Evolutionary conservation across 257 asterid species (phyloP).

Genomic region (Ocimum tenuiflorum): DNA sequence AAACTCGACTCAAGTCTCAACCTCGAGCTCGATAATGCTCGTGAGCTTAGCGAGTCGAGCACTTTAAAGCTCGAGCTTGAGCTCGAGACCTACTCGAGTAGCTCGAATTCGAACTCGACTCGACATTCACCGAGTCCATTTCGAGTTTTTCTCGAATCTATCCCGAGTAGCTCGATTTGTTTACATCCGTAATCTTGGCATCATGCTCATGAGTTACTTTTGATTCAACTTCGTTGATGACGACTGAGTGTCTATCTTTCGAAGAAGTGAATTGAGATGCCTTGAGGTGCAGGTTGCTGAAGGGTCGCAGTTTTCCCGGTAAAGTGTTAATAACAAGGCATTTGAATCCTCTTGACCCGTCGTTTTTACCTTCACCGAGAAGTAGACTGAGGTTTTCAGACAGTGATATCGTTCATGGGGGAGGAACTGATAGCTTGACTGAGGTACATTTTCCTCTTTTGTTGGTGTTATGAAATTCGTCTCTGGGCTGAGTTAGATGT

Average conservation of each 20-base stretch:
- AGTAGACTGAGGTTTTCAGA: conserved; percentile 38
- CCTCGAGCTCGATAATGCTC: too few species aligned
- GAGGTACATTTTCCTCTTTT: conserved; percentile 42
- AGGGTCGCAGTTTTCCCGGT: conserved; percentile 97
- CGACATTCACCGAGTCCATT: too few species aligned
- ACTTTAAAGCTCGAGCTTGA: too few species aligned
- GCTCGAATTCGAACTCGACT: too few species aligned
- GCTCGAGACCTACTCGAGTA: too few species aligned
- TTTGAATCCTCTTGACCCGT: conserved; percentile 52
- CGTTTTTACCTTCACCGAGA: conserved; percentile 50
- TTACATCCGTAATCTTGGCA: not conserved
- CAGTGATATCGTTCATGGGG: conserved; percentile 37
- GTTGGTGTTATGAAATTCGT: not conserved
- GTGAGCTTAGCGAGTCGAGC: too few species aligned
- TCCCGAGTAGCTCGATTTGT: too few species aligned
- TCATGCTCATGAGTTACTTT: not conserved
- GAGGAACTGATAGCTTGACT: conserved; percentile 32
- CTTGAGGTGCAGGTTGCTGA: conserved; percentile 55
- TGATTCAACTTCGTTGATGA: not conserved
- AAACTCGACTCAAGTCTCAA: too few species aligned
- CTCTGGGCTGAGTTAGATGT: not conserved
- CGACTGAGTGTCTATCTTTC: not conserved
- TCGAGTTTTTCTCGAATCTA: too few species aligned
- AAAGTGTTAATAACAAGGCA: conserved; percentile 68
- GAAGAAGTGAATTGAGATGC: not conserved